phyloP scores from a whole-genome alignment of 2,329 filamentous ascomycete genomes.

The Ceratocystis huliohia region DNA sequence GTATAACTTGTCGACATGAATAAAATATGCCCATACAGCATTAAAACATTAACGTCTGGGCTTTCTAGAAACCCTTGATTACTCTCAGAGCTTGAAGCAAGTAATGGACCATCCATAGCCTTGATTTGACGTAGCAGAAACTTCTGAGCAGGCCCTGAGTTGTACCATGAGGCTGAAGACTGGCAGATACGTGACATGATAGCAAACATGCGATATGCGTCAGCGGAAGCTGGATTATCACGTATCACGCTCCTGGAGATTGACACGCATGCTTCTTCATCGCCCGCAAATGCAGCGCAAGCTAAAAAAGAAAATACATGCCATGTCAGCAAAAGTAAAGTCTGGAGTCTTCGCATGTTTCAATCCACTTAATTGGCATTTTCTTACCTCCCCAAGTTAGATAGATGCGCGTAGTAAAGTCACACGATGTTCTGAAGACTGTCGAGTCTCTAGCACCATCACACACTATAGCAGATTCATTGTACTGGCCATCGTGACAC shows the following conservation, averaged over 20 bases:
- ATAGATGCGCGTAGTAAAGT: slow-evolving; percentile 59
- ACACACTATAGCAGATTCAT: slow-evolving; percentile 68
- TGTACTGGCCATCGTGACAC: slow-evolving; percentile 51
- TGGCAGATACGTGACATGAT: slow-evolving; percentile 65
- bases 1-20: slow-evolving; percentile 73
- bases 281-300: slow-evolving; percentile 69
- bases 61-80: slow-evolving; percentile 25
- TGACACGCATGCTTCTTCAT: slow-evolving; percentile 61
- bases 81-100: slow-evolving; percentile 24
- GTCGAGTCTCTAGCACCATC: slow-evolving; percentile 67
- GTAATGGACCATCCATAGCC: slow-evolving; percentile 57
- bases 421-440: slow-evolving; percentile 61
- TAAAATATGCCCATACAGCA: slow-evolving; percentile 82
- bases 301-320: slow-evolving; percentile 33
- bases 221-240: slow-evolving; percentile 64
- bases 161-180: slow-evolving; percentile 62
- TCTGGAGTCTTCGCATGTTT: neutral
- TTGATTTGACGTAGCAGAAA: slow-evolving; percentile 87
- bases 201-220: slow-evolving; percentile 73
- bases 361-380: neutral
- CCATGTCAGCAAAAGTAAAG: neutral
- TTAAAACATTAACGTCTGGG: slow-evolving; percentile 69
- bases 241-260: slow-evolving; percentile 75
- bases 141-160: slow-evolving; percentile 72
- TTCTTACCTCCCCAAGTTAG: slow-evolving; percentile 59